Base-by-base conservation (phyloP, 495 filamentous ascomycete genomes). In the Hypoxylon subgilvum region DNA sequence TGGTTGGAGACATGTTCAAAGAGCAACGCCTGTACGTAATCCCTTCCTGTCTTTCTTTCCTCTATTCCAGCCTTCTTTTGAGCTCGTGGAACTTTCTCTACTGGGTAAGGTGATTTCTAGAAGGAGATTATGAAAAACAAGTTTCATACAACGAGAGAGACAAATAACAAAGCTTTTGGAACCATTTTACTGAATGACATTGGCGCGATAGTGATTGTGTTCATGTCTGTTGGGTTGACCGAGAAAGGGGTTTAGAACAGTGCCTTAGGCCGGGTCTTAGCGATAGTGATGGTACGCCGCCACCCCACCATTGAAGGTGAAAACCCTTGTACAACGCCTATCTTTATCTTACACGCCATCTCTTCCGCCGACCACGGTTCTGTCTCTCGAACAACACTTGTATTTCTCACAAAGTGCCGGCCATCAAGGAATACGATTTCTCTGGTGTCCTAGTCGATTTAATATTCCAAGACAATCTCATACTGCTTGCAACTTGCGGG, bases 1-100 rank as follows among this genome's bases (percentile, higher is more conserved):
- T 63, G 60, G 60, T 44, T 49, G 45, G 10, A 17, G 9, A 14
- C n/a, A 31, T 6, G 52, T 31, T 32, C 39, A 22, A 45, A 36
- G 36, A 53, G 23, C 47, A 34, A 40, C 34, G 31, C 23, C 12
- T 52, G 47, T 63, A 57, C 52, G 52, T 57, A 53, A 63, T 52
- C 8, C 30, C 49, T 35, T 52, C 21, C 40, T 36, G 41, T 50
- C 41, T 27, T 48, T 48, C 16, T 39, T 30, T 19, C 31, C 22
- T 53, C 49, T 53, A 22, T 27, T 47, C 34, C 31, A 48, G 9
- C 16, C 30, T 47, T 52, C n/a, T 27, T 32, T 1, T 19, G 28
- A 14, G 9, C 12, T 36, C 21, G 18, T 10, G 19, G 6, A n/a
- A 32, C 39, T 38, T 16, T 16, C 34, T 34, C 18, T 13, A 10